Conservation (phyloP, 768 basidiomycete genomes). For the Holtermannia corniformis region DNA sequence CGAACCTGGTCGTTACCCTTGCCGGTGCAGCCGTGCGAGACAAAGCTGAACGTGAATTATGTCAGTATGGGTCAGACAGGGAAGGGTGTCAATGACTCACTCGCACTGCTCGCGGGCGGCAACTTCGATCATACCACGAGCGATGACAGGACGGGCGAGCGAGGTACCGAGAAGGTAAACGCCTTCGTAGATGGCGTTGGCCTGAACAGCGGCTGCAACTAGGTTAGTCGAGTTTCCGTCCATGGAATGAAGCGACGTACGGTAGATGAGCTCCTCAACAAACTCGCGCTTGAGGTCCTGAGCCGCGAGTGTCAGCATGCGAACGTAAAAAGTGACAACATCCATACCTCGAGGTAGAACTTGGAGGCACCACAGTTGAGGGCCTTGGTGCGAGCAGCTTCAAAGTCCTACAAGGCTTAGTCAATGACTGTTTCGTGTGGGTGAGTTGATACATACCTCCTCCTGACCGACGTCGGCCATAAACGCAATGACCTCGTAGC, state of each 20-base stretch:
- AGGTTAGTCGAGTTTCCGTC: not conserved
- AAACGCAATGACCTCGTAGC: slow-evolving; percentile 94
- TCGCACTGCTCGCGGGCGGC: slow-evolving; percentile 91
- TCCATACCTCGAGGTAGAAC: slow-evolving; percentile 73
- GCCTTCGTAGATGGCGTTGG: slow-evolving; percentile 98
- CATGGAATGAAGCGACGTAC: slow-evolving; percentile 14
- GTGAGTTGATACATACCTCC: slow-evolving; percentile 20
- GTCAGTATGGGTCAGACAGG: not conserved
- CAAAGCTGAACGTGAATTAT: slow-evolving; percentile 52
- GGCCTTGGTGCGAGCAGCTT: slow-evolving; percentile 80
- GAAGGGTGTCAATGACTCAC: slow-evolving; percentile 49
- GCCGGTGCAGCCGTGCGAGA: slow-evolving; percentile 97
- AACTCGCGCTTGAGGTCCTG: slow-evolving; percentile 93
- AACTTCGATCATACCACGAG: slow-evolving; percentile 93
- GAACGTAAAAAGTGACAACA: not conserved
- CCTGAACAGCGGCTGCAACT: slow-evolving; percentile 68
- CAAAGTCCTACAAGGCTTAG: slow-evolving; percentile 62
- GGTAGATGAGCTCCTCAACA: slow-evolving; percentile 91
- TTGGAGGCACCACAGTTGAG: slow-evolving; percentile 86
- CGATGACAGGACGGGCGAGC: slow-evolving; percentile 94
- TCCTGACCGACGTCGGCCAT: slow-evolving; percentile 47
- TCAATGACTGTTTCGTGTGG: not conserved
- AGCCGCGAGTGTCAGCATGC: not conserved
- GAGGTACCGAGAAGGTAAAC: slow-evolving; percentile 97
- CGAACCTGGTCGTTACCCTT: slow-evolving; percentile 99